Percentiles rank a stretch among this genome's conserved stretches.
Evolutionary conservation across 176 grass and related monocot species (phyloP).

Genomic region (Bonia amplexicaulis): DNA sequence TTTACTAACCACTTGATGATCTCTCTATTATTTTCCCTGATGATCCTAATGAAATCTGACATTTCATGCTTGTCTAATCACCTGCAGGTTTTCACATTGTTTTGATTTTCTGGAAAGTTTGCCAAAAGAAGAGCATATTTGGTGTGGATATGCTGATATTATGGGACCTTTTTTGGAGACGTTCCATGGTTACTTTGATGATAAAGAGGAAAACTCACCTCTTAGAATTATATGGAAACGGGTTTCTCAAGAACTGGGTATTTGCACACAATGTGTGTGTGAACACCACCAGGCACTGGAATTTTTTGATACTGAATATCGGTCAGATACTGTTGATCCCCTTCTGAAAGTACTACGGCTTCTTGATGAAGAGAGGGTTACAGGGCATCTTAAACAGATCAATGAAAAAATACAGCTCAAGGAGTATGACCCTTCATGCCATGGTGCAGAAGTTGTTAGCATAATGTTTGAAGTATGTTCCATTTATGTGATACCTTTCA

Average conservation of each 20-base stretch:
- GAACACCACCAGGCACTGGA: slow-evolving; percentile 81
- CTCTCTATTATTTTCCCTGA: neutral
- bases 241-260: slow-evolving; percentile 60
- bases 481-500: neutral
- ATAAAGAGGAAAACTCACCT: slow-evolving; percentile 46
- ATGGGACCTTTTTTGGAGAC: slow-evolving; percentile 85
- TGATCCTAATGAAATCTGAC: slow-evolving; percentile 10
- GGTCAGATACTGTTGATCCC: slow-evolving; percentile 57
- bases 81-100: slow-evolving; percentile 80
- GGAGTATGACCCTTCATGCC: slow-evolving; percentile 55
- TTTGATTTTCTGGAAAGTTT: slow-evolving; percentile 67
- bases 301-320: slow-evolving; percentile 57
- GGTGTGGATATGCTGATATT: slow-evolving; percentile 74
- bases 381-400: slow-evolving; percentile 58
- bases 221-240: slow-evolving; percentile 61
- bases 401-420: slow-evolving; percentile 50
- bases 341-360: slow-evolving; percentile 59
- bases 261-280: slow-evolving; percentile 84
- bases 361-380: slow-evolving; percentile 81
- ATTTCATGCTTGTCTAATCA: slow-evolving; percentile 23
- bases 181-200: slow-evolving; percentile 65
- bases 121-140: slow-evolving; percentile 61
- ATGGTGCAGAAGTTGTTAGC: slow-evolving; percentile 59
- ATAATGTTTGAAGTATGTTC: slow-evolving; percentile 89
- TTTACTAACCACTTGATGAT: neutral